Conservation (phyloP, 768 basidiomycete species). For the Pulveroboletus sp. region DNA sequence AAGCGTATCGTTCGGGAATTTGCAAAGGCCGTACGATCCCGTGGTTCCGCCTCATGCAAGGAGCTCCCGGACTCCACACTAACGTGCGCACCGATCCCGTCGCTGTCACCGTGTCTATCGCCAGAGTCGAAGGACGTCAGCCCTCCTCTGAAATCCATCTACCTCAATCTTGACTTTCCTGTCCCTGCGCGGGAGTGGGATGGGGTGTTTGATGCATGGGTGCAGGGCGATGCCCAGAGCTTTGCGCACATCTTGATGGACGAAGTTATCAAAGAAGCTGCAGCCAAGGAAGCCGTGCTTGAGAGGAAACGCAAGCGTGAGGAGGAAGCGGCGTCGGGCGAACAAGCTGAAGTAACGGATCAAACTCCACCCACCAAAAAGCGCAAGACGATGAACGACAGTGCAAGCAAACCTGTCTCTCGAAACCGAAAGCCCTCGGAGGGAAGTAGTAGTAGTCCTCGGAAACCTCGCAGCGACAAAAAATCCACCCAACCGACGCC, state of each 20-base stretch:
- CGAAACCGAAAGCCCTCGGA: slow-evolving; percentile 25
- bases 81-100: slow-evolving; percentile 38
- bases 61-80: slow-evolving; percentile 24
- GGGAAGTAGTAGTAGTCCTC: slow-evolving; percentile 20
- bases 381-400: slow-evolving; percentile 17
- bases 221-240: slow-evolving; percentile 80
- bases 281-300: slow-evolving; percentile 47
- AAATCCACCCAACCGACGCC: slow-evolving; percentile 12
- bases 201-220: slow-evolving; percentile 85
- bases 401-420: slow-evolving; percentile 10
- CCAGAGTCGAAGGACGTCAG: slow-evolving; percentile 40
- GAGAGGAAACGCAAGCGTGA: slow-evolving; percentile 58
- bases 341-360: slow-evolving; percentile 8
- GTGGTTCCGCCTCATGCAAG: slow-evolving; percentile 35
- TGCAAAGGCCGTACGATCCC: slow-evolving; percentile 65
- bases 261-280: slow-evolving; percentile 53
- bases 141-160: slow-evolving; percentile 60
- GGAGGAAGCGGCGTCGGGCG: slow-evolving; percentile 34
- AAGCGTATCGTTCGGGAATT: slow-evolving; percentile 89
- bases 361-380: slow-evolving; percentile 22
- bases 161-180: slow-evolving; percentile 85
- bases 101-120: slow-evolving; percentile 43
- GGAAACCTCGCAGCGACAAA: slow-evolving; percentile 28
- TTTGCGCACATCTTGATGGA: slow-evolving; percentile 61
- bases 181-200: slow-evolving; percentile 84